A percentile compares a stretch with the other conserved stretches of the same genome.
Conservation (phyloP, 345 rosid genomes). For the Turritis glabra region DNA sequence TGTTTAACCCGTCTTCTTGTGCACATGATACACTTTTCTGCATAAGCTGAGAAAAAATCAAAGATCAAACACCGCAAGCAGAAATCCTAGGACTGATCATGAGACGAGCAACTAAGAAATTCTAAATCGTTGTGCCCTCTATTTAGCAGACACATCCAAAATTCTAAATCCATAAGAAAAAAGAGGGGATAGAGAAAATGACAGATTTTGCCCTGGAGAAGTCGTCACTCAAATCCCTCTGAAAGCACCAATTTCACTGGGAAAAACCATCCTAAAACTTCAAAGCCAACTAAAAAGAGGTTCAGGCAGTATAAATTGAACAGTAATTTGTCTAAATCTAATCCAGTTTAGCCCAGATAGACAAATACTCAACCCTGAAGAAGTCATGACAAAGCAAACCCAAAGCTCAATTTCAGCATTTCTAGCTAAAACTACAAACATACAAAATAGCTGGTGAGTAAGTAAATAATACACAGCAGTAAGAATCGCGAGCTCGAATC, state of each 20-base stretch:
- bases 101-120: too few species aligned
- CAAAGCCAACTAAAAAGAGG: background rate
- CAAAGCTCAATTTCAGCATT: background rate
- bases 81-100: too few species aligned
- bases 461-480: background rate
- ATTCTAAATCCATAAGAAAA: background rate
- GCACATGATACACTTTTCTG: constrained; percentile 20
- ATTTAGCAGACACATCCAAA: background rate
- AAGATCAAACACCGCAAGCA: background rate
- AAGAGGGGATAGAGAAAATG: too few species aligned
- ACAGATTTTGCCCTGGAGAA: background rate
- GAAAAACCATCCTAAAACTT: constrained; percentile 1
- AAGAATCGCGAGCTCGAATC: constrained; percentile 4
- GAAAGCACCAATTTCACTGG: background rate
- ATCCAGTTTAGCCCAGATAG: background rate
- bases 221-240: background rate
- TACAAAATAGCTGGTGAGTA: background rate
- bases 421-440: background rate
- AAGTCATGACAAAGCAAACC: constrained; percentile 14
- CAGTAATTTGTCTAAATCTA: background rate
- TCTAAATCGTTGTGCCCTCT: background rate
- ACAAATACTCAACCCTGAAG: background rate
- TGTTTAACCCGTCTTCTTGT: background rate
- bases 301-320: background rate
- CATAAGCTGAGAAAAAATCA: constrained; percentile 13